Evolutionary conservation across 2,329 filamentous ascomycete species (phyloP).

Genomic region (Dactylellina drechsleri): DNA sequence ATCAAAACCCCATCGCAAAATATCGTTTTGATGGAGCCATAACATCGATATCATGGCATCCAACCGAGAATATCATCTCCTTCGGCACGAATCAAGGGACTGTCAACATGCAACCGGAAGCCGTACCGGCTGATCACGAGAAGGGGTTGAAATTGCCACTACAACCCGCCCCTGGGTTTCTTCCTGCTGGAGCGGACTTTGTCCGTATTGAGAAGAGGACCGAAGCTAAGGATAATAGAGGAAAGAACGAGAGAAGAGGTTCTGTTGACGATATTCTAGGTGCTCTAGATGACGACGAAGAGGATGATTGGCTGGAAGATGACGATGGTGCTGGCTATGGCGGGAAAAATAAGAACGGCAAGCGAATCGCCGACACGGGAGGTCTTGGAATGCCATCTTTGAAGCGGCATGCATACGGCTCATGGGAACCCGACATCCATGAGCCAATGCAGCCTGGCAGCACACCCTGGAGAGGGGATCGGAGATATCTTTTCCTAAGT

Average conservation of each 20-base stretch:
- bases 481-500: conserved; percentile 87
- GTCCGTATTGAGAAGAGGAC: conserved; percentile 30
- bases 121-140: conserved; percentile 70
- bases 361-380: conserved; percentile 66
- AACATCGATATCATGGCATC: conserved; percentile 89
- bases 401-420: conserved; percentile 66
- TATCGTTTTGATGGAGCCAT: conserved; percentile 80
- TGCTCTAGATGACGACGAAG: conserved; percentile 66
- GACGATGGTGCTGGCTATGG: conserved; percentile 94
- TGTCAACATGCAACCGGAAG: conserved; percentile 85
- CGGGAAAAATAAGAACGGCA: conserved; percentile 72
- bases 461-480: conserved; percentile 93
- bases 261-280: conserved; percentile 64
- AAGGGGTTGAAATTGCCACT: conserved; percentile 68
- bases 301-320: conserved; percentile 88
- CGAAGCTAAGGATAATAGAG: conserved; percentile 16
- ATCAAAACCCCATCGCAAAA: conserved; percentile 80
- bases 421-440: conserved; percentile 75
- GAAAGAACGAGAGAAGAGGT: conserved; percentile 31
- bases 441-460: conserved; percentile 91
- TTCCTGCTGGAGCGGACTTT: conserved; percentile 60
- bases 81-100: conserved; percentile 94
- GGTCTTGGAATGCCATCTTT: conserved; percentile 59
- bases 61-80: conserved; percentile 83
- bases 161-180: conserved; percentile 74